Evolutionary conservation across 1,139 yeast genomes (phyloP).

Genomic region (Eremothecium sinecaudum): DNA sequence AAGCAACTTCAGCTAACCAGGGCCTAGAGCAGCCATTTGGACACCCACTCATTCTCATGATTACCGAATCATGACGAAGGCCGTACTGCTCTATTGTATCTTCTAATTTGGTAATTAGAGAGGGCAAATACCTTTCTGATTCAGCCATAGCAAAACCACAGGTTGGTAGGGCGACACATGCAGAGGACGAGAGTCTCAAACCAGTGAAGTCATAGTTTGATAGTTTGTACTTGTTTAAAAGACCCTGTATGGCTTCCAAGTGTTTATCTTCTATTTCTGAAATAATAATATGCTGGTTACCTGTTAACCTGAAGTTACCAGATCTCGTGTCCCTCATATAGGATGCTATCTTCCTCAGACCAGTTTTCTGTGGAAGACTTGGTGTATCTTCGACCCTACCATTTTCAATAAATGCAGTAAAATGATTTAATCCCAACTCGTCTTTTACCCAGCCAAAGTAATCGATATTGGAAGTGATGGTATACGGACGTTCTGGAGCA

Average conservation of each 20-base stretch:
- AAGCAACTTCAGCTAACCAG: slow-evolving; percentile 93
- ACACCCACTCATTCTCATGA: slow-evolving; percentile 99
- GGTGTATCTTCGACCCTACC: slow-evolving; percentile 95
- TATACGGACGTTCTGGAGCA: slow-evolving; percentile 58
- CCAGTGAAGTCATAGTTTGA: slow-evolving; percentile 81
- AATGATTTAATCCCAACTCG: slow-evolving; percentile 79
- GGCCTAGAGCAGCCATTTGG: slow-evolving; percentile 99
- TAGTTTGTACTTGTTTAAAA: slow-evolving; percentile 65
- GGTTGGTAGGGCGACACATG: slow-evolving; percentile 98
- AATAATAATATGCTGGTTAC: slow-evolving; percentile 85
- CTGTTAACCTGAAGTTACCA: slow-evolving; percentile 89
- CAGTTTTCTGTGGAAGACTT: slow-evolving; percentile 82
- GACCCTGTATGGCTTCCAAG: slow-evolving; percentile 48
- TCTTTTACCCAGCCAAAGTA: slow-evolving; percentile 92
- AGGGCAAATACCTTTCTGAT: slow-evolving; percentile 89
- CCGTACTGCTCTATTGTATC: slow-evolving; percentile 83
- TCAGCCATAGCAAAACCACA: slow-evolving; percentile 99
- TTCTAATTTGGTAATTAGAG: slow-evolving; percentile 71
- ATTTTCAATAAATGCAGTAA: slow-evolving; percentile 89
- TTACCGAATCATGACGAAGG: slow-evolving; percentile 85
- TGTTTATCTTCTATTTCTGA: slow-evolving; percentile 66
- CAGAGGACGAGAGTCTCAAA: slow-evolving; percentile 81
- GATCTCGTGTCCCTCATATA: slow-evolving; percentile 43
- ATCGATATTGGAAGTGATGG: slow-evolving; percentile 81
- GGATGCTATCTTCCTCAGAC: slow-evolving; percentile 70